These are phyloP conservation scores for Aspergillus egyptiacus DNA, from an alignment of 495 filamentous ascomycete species.

Conservation along the genomic window DNA sequence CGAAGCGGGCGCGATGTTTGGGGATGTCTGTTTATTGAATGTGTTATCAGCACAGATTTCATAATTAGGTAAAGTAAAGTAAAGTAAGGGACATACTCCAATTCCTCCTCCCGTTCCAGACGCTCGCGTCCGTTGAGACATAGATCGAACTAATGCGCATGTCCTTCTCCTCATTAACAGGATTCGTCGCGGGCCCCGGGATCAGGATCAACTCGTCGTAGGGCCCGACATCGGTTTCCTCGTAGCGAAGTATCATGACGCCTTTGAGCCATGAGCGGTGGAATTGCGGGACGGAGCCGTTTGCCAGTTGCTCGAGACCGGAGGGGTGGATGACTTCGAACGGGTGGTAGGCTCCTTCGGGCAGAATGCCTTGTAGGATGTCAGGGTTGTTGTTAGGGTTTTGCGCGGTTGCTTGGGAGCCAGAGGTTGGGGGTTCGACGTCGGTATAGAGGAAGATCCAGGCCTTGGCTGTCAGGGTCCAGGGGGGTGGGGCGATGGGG, in stretches of 20 bases:
- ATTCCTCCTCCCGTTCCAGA: constrained; percentile 7
- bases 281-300: background rate
- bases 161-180: background rate
- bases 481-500: constrained; percentile 6
- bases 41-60: background rate
- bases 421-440: background rate
- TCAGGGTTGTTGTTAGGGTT: constrained; percentile 1
- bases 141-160: constrained; percentile 1
- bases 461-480: background rate
- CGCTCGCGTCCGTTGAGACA: constrained; percentile 4
- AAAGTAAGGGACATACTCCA: background rate
- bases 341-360: constrained; percentile 1
- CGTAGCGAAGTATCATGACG: constrained; percentile 3
- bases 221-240: background rate
- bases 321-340: background rate
- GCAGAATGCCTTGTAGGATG: background rate
- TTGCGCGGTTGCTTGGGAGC: too few species aligned
- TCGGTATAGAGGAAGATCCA: constrained; percentile 1
- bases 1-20: constrained; percentile 3
- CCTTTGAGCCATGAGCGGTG: background rate
- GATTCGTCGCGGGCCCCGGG: background rate
- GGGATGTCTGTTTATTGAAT: background rate
- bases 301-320: background rate
- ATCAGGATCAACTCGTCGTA: constrained; percentile 2
- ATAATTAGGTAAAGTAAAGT: background rate